Conservation (phyloP, 352 stramenopile species). For the Pythium sp. region DNA sequence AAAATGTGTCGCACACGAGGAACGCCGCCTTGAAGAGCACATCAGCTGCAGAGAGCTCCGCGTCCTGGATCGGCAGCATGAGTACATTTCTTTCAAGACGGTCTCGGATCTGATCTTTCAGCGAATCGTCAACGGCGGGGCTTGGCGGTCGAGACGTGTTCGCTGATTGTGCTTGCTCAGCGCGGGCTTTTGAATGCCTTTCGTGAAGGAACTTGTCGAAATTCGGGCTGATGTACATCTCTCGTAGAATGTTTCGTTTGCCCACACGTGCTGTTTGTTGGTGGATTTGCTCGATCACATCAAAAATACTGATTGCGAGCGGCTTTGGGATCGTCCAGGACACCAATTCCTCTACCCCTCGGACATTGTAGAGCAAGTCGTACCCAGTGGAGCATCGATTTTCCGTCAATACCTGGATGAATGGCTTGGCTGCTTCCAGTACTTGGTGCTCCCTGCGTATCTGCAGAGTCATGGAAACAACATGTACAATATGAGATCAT, state of each 20-base stretch:
- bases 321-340: constrained; percentile 48
- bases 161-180: too few species aligned
- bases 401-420: constrained; percentile 32
- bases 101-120: constrained; percentile 25
- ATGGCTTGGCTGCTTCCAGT: constrained; percentile 36
- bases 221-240: constrained; percentile 35
- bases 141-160: neutral
- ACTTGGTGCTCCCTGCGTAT: constrained; percentile 56
- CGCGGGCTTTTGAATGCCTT: constrained; percentile 1
- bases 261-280: constrained; percentile 35
- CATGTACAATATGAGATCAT: too few species aligned
- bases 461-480: constrained; percentile 14
- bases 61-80: constrained; percentile 31
- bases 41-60: constrained; percentile 18
- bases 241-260: constrained; percentile 36
- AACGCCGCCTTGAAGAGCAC: constrained; percentile 64
- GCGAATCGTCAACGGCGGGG: neutral
- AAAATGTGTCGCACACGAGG: constrained; percentile 20
- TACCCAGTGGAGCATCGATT: constrained; percentile 51
- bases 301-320: constrained; percentile 49
- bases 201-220: constrained; percentile 43
- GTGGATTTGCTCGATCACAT: constrained; percentile 51
- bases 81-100: constrained; percentile 45
- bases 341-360: constrained; percentile 45
- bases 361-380: constrained; percentile 54